A percentile compares a stretch with the other conserved stretches of the same genome.
Conservation (phyloP, 1,284 basidiomycete species). For the Puccinia coronata region DNA sequence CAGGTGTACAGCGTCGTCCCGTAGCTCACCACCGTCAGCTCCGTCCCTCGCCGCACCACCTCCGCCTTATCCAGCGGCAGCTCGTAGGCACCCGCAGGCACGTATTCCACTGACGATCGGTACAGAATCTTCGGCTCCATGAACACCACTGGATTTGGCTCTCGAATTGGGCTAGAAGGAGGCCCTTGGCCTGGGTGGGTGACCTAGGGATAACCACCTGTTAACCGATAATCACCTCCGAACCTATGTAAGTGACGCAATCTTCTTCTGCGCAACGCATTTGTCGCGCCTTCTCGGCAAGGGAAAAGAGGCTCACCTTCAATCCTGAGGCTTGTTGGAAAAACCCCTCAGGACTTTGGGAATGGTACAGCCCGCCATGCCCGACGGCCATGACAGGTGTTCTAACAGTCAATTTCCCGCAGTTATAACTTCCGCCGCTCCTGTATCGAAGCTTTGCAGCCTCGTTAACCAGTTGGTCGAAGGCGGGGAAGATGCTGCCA, state of each 20-base stretch:
- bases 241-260: not conserved
- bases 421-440: constrained; percentile 78
- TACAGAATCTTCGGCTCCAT: constrained; percentile 92
- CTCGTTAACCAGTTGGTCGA: constrained; percentile 92
- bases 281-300: not conserved
- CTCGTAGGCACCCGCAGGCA: constrained; percentile 81
- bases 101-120: constrained; percentile 85
- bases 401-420: constrained; percentile 81
- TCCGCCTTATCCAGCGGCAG: constrained; percentile 80
- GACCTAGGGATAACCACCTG: constrained; percentile 86
- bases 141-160: constrained; percentile 89
- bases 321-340: constrained; percentile 87
- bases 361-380: constrained; percentile 89
- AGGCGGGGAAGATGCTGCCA: constrained; percentile 47
- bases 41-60: constrained; percentile 70
- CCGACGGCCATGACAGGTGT: constrained; percentile 87
- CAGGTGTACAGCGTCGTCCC: constrained; percentile 89
- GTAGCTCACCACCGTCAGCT: too few species aligned
- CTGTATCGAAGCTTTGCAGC: constrained; percentile 90
- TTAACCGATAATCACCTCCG: not conserved
- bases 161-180: constrained; percentile 79
- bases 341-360: constrained; percentile 89
- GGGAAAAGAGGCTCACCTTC: constrained; percentile 66
- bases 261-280: not conserved
- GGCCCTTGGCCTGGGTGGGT: constrained; percentile 89